A percentile compares a stretch with the other conserved stretches of the same genome.
phyloP scores from a whole-genome alignment of 495 filamentous ascomycete genomes.

The Penicillium cinerascens region DNA sequence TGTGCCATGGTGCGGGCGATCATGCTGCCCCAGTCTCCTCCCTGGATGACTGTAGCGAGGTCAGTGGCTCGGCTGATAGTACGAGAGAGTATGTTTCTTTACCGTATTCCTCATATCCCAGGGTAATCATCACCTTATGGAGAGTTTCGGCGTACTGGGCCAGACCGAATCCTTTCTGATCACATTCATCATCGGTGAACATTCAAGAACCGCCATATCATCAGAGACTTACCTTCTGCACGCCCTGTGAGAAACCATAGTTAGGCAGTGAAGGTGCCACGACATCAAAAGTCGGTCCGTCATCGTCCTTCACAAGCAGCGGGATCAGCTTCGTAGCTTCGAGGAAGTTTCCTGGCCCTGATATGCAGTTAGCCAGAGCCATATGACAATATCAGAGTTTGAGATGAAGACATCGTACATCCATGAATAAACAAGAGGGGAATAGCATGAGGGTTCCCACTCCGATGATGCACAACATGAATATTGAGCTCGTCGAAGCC shows the following conservation, averaged over 20 bases:
- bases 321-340: conserved; percentile 62
- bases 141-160: conserved; percentile 43
- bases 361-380: not conserved
- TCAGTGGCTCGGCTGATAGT: not conserved
- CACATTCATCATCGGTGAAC: conserved; percentile 2
- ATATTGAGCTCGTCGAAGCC: conserved; percentile 44
- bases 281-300: conserved; percentile 60
- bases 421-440: conserved; percentile 62
- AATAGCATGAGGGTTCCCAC: conserved; percentile 44
- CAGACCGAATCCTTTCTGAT: conserved; percentile 38
- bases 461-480: conserved; percentile 53
- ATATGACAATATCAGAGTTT: not conserved
- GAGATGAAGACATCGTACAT: conserved; percentile 34
- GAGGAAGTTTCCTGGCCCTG: conserved; percentile 68
- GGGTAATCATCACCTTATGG: conserved; percentile 39
- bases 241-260: conserved; percentile 61
- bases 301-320: conserved; percentile 44
- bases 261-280: conserved; percentile 70
- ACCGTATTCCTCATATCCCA: conserved; percentile 47
- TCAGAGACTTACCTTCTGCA: conserved; percentile 39
- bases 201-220: not conserved
- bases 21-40: conserved; percentile 49
- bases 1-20: conserved; percentile 41
- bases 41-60: conserved; percentile 39
- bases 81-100: not conserved